Evolutionary conservation across 2,329 filamentous ascomycete genomes (phyloP).

Genomic region (Exophiala bonariae): DNA sequence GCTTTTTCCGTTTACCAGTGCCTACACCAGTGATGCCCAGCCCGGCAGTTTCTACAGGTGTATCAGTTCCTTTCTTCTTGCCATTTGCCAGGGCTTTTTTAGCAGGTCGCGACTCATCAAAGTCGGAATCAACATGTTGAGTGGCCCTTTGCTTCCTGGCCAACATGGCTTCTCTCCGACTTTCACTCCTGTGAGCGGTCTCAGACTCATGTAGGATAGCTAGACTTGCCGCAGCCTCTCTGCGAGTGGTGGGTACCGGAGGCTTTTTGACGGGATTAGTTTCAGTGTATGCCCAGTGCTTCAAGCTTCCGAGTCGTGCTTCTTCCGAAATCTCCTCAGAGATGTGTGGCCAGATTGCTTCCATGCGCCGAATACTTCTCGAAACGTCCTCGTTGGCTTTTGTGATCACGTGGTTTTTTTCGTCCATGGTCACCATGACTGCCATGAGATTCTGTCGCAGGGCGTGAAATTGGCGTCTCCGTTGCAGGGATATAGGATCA

Average conservation of each 20-base stretch:
- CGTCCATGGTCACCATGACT: slow-evolving; percentile 87
- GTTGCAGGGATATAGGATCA: slow-evolving; percentile 23
- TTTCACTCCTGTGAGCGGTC: slow-evolving; percentile 79
- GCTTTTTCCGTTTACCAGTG: slow-evolving; percentile 71
- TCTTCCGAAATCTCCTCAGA: slow-evolving; percentile 91
- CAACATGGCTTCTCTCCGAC: slow-evolving; percentile 76
- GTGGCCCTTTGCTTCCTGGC: slow-evolving; percentile 44
- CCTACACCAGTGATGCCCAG: slow-evolving; percentile 64
- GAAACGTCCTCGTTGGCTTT: slow-evolving; percentile 88
- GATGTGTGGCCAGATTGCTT: slow-evolving; percentile 83
- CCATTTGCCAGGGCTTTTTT: slow-evolving; percentile 61
- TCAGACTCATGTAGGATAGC: slow-evolving; percentile 70
- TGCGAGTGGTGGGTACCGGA: slow-evolving; percentile 54
- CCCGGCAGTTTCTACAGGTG: slow-evolving; percentile 48
- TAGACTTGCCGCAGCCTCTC: slow-evolving; percentile 60
- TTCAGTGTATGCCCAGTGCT: slow-evolving; percentile 94
- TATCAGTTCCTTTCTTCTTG: slow-evolving; percentile 64
- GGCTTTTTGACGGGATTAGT: slow-evolving; percentile 65
- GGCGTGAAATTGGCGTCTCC: slow-evolving; percentile 73
- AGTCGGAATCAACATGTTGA: slow-evolving; percentile 75
- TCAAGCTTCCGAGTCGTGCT: slow-evolving; percentile 85
- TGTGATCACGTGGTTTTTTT: slow-evolving; percentile 95
- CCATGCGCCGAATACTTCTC: slow-evolving; percentile 79
- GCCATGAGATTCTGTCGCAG: slow-evolving; percentile 77
- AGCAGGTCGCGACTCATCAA: slow-evolving; percentile 62